These are phyloP conservation scores for Medicago lupulina DNA, from an alignment of 306 rosid genomes.

Conservation along the genomic window DNA sequence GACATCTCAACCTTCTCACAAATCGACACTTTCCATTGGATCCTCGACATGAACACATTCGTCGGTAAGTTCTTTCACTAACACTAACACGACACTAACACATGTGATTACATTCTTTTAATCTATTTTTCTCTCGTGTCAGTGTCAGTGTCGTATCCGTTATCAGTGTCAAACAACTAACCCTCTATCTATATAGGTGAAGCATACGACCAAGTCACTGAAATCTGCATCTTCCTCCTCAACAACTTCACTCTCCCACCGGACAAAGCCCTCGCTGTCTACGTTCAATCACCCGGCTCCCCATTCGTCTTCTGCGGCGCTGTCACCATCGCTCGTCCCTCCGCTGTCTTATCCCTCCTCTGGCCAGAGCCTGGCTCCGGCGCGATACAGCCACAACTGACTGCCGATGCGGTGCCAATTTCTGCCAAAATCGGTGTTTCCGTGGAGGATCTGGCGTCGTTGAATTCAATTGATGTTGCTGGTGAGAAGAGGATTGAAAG, in stretches of 20 bases:
- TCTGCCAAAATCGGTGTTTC: slow-evolving; percentile 95
- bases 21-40: slow-evolving; percentile 90
- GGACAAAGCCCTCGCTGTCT: slow-evolving; percentile 86
- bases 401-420: slow-evolving; percentile 62
- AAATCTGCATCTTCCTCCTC: slow-evolving; percentile 84
- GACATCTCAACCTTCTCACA: slow-evolving; percentile 90
- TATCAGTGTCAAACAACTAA: background rate
- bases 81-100: too few relatives aligned
- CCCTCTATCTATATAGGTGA: slow-evolving; percentile 66
- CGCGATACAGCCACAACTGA: slow-evolving; percentile 59
- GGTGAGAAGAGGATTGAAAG: slow-evolving; percentile 70
- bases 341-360: slow-evolving; percentile 68
- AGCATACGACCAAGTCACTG: slow-evolving; percentile 76
- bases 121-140: too few relatives aligned
- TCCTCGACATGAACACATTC: slow-evolving; percentile 90
- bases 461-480: slow-evolving; percentile 78
- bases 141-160: too few relatives aligned
- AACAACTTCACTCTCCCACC: slow-evolving; percentile 85
- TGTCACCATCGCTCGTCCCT: slow-evolving; percentile 73
- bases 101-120: too few relatives aligned
- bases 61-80: slow-evolving; percentile 55
- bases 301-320: slow-evolving; percentile 83
- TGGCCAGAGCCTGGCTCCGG: slow-evolving; percentile 79
- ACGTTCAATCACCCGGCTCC: slow-evolving; percentile 89
- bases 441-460: slow-evolving; percentile 81